A percentile compares a stretch with the other conserved stretches of the same genome.
Evolutionary conservation across 2,329 filamentous ascomycete species (phyloP).

Genomic region (Neospermospora avenae): DNA sequence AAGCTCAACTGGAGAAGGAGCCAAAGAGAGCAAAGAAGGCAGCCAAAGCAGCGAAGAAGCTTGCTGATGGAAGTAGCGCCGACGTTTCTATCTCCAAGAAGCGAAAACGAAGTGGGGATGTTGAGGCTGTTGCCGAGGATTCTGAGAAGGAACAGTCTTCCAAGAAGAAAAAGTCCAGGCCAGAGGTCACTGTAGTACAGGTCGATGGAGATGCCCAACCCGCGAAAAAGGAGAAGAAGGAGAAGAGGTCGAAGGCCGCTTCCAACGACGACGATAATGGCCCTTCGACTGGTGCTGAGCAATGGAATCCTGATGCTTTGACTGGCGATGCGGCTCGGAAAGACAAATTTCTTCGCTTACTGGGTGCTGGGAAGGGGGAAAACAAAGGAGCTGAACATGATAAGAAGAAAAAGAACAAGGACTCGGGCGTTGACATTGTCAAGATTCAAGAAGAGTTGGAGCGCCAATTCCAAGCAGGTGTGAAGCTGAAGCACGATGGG

Average conservation of each 20-base stretch:
- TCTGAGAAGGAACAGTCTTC: constrained; percentile 9
- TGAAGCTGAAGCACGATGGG: constrained; percentile 38
- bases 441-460: constrained; percentile 37
- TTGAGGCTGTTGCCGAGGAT: background rate
- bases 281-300: constrained; percentile 13
- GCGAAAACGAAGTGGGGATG: constrained; percentile 10
- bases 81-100: constrained; percentile 5
- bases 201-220: constrained; percentile 8
- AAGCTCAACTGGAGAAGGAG: background rate
- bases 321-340: constrained; percentile 33
- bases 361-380: constrained; percentile 32
- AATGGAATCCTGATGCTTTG: constrained; percentile 34
- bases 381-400: constrained; percentile 13
- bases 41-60: background rate
- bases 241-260: constrained; percentile 4
- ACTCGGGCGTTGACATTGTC: constrained; percentile 20
- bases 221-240: constrained; percentile 6
- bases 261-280: background rate
- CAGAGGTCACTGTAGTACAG: constrained; percentile 10
- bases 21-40: background rate
- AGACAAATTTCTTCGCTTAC: constrained; percentile 36
- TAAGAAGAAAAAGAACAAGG: constrained; percentile 15
- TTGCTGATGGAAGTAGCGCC: background rate
- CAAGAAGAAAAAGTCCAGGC: constrained; percentile 19
- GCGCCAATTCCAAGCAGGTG: constrained; percentile 37